Percentiles rank a stretch among this genome's conserved stretches.
Evolutionary conservation across 148 eudicot genomes (phyloP).

Genomic region (Fallopia convolvulus): DNA sequence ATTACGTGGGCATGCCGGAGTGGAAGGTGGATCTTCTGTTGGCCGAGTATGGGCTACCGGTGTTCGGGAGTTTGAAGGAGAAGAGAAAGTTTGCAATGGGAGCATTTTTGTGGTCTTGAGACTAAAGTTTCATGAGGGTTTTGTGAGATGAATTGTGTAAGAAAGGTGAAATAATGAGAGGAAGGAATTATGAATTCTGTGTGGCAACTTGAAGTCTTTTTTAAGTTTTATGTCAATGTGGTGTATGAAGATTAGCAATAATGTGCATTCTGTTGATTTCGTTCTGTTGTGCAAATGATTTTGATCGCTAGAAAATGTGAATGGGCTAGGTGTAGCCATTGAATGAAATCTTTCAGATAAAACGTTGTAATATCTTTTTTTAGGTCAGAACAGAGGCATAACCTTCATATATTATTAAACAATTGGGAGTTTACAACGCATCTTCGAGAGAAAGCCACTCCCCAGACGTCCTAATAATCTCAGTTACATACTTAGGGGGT

Average conservation of each 20-base stretch:
- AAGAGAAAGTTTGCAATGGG: conserved; percentile 30
- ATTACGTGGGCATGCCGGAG: conserved; percentile 24
- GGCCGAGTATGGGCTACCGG: conserved; percentile 24
- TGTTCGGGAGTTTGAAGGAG: conserved; percentile 12
- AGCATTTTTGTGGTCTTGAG: conserved; percentile 17
- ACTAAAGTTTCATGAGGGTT: neutral
- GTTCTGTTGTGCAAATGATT: neutral
- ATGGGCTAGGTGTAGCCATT: neutral
- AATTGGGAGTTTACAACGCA: too few species aligned
- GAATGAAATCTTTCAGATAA: too few species aligned
- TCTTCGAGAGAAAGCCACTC: too few species aligned
- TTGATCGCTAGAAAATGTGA: neutral
- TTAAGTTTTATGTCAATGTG: neutral
- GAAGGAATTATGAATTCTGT: too few species aligned
- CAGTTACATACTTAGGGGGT: too few species aligned
- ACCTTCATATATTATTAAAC: too few species aligned
- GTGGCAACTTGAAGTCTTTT: neutral
- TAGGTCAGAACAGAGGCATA: too few species aligned
- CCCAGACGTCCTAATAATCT: too few species aligned
- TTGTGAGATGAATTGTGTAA: neutral
- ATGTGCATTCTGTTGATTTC: neutral
- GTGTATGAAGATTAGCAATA: neutral
- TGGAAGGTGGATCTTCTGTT: conserved; percentile 25
- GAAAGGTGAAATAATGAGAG: neutral
- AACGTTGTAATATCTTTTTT: too few species aligned